Percentiles rank a stretch among this genome's conserved stretches.
Evolutionary conservation across 352 stramenopile species (phyloP).

Genomic region (Phytopythium helicoides): DNA sequence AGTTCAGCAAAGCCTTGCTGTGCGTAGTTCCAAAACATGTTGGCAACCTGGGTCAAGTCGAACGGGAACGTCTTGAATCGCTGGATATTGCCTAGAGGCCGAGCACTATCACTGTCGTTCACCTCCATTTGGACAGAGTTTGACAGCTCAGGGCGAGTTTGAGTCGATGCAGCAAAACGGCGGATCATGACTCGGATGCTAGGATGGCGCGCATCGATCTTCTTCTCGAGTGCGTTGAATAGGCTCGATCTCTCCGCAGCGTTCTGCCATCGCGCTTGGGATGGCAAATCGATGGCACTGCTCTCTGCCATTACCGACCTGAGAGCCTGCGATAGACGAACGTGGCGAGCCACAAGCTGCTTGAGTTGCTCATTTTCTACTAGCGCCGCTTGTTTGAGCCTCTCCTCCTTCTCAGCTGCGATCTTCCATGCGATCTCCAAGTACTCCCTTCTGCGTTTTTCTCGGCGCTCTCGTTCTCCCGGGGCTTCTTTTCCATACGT

Average conservation of each 20-base stretch:
- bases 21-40: background rate
- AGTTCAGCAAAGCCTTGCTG: background rate
- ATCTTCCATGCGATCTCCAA: background rate
- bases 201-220: background rate
- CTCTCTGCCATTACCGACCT: background rate
- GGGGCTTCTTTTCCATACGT: background rate
- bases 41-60: background rate
- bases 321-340: background rate
- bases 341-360: conserved; percentile 2
- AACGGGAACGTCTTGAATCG: conserved; percentile 4
- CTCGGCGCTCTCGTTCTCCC: background rate
- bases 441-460: background rate
- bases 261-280: background rate
- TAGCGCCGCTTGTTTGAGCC: background rate
- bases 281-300: background rate
- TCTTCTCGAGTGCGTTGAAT: conserved; percentile 1
- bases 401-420: conserved; percentile 7
- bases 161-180: no score
- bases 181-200: background rate
- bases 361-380: conserved; percentile 11
- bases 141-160: background rate
- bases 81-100: conserved; percentile 1
- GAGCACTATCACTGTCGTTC: background rate
- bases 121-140: background rate
- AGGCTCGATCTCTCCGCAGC: background rate